Evolutionary conservation across 805 yeast genomes (phyloP).

Genomic region (Teunomyces barrocoloradensis): DNA sequence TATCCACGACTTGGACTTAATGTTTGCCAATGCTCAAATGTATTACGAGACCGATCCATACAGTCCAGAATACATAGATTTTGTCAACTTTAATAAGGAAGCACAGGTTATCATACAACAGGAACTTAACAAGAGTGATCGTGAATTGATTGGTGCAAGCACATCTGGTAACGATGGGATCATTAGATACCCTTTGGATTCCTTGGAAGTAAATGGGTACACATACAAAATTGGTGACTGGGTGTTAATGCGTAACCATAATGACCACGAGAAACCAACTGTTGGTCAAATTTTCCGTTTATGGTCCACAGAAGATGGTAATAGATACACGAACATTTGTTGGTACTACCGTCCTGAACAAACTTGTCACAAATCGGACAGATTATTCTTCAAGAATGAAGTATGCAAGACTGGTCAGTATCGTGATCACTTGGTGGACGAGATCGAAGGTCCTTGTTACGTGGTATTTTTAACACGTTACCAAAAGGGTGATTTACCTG

Average conservation of each 20-base stretch:
- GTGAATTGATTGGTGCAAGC: conserved; percentile 53
- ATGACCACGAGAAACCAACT: conserved; percentile 85
- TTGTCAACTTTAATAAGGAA: conserved; percentile 59
- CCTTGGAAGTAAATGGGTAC: conserved; percentile 66
- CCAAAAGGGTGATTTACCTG: conserved; percentile 89
- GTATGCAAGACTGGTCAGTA: conserved; percentile 97
- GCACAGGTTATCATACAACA: conserved; percentile 57
- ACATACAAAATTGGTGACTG: conserved; percentile 89
- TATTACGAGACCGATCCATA: conserved; percentile 54
- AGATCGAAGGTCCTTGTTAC: conserved; percentile 89
- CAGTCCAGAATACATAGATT: conserved; percentile 57
- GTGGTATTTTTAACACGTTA: conserved; percentile 92
- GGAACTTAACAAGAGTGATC: conserved; percentile 80
- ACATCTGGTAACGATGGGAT: conserved; percentile 46
- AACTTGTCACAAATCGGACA: conserved; percentile 89
- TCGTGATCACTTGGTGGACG: conserved; percentile 87
- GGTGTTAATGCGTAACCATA: conserved; percentile 84
- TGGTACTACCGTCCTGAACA: conserved; percentile 99
- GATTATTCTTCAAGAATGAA: conserved; percentile 88
- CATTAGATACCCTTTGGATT: conserved; percentile 77
- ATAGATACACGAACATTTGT: conserved; percentile 87
- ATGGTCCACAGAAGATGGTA: conserved; percentile 86
- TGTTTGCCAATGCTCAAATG: conserved; percentile 71
- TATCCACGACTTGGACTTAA: conserved; percentile 68
- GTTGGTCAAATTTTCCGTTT: conserved; percentile 91